A percentile compares a stretch with the other conserved stretches of the same genome.
Evolutionary conservation across 2,329 filamentous ascomycete species (phyloP).

Genomic region (Talaromyces atroroseus): DNA sequence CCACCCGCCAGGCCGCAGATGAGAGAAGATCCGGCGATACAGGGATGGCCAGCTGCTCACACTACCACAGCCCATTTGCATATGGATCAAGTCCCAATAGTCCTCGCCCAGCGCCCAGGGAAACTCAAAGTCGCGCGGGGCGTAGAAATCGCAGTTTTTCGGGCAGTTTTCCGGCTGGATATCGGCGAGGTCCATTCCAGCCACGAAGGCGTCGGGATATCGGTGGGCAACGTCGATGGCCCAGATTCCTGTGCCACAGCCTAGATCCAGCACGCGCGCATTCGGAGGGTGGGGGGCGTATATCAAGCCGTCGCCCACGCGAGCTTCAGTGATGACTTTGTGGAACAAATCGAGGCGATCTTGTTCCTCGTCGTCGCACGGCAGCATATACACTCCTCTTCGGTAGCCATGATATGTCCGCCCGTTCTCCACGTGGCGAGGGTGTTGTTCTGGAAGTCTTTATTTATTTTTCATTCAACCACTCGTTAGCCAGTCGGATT

Average conservation of each 20-base stretch:
- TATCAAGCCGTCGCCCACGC: constrained; percentile 43
- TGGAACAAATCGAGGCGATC: constrained; percentile 79
- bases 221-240: constrained; percentile 75
- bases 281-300: constrained; percentile 36
- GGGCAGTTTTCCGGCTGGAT: constrained; percentile 66
- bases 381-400: constrained; percentile 66
- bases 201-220: constrained; percentile 54
- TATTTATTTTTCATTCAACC: background rate
- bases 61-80: constrained; percentile 73
- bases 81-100: constrained; percentile 77
- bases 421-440: constrained; percentile 58
- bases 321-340: constrained; percentile 65
- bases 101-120: constrained; percentile 63
- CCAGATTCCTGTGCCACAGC: constrained; percentile 89
- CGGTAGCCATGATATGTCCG: constrained; percentile 64
- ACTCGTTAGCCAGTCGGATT: background rate
- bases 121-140: constrained; percentile 70
- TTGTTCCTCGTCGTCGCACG: constrained; percentile 71
- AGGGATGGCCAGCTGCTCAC: constrained; percentile 69
- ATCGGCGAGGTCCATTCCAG: constrained; percentile 57
- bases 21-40: constrained; percentile 66
- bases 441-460: constrained; percentile 33
- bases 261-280: constrained; percentile 59
- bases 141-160: constrained; percentile 59
- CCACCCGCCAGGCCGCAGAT: constrained; percentile 70